These are phyloP conservation scores for Myxozyma neglecta DNA, from an alignment of 805 yeast genomes.

Conservation along the genomic window DNA sequence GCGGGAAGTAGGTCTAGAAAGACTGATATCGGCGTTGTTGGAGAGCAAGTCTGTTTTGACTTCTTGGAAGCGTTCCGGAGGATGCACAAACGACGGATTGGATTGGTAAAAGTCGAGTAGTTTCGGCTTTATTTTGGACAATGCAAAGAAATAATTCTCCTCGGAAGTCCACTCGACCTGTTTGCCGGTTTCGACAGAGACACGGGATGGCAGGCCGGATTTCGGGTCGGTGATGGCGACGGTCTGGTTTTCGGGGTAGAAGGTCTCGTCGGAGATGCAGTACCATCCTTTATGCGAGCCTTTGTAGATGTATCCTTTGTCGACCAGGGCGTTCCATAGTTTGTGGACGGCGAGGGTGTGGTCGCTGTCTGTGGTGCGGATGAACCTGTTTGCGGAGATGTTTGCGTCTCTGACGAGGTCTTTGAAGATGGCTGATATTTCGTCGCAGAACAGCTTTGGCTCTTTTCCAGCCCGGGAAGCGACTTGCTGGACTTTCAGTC, in stretches of 20 bases:
- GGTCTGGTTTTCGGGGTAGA: conserved; percentile 81
- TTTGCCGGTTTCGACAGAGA: conserved; percentile 66
- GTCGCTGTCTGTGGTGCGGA: conserved; percentile 85
- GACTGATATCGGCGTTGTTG: conserved; percentile 67
- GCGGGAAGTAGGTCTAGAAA: conserved; percentile 79
- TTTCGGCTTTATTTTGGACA: conserved; percentile 58
- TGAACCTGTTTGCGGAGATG: conserved; percentile 70
- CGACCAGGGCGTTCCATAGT: conserved; percentile 65
- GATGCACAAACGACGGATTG: conserved; percentile 65
- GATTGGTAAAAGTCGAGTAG: conserved; percentile 52
- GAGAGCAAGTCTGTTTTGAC: conserved; percentile 57
- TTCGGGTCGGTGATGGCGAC: conserved; percentile 41
- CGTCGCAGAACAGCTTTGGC: conserved; percentile 74
- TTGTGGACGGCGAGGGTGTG: conserved; percentile 63
- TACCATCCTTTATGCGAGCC: conserved; percentile 95
- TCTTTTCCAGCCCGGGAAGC: conserved; percentile 56
- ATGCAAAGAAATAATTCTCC: conserved; percentile 79
- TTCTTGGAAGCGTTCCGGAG: conserved; percentile 55
- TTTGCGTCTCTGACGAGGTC: conserved; percentile 58
- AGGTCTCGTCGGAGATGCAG: conserved; percentile 89
- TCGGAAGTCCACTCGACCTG: conserved; percentile 77
- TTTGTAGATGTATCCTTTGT: conserved; percentile 69
- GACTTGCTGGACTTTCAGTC: conserved; percentile 86
- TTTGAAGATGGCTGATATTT: conserved; percentile 62
- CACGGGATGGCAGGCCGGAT: conserved; percentile 35